Conservation (phyloP, 345 rosid genomes). For the Corchorus capsularis region DNA sequence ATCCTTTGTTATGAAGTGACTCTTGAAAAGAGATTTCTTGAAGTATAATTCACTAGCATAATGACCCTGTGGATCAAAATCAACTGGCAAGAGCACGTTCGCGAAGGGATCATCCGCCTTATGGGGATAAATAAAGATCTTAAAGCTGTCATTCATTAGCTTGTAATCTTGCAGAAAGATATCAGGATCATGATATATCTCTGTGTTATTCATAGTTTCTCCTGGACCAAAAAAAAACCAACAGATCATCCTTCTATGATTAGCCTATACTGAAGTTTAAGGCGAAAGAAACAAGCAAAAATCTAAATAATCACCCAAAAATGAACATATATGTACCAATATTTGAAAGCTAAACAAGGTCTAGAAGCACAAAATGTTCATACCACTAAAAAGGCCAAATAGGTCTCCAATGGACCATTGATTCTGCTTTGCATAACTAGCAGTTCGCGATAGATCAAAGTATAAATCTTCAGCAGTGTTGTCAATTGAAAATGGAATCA, state of each 20-base stretch:
- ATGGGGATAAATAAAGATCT: conserved; percentile 60
- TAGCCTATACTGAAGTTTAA: too few relatives aligned
- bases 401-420: conserved; percentile 22
- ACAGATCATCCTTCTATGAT: neutral
- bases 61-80: conserved; percentile 43
- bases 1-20: conserved; percentile 53
- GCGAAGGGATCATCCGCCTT: conserved; percentile 48
- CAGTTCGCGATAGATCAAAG: conserved; percentile 17
- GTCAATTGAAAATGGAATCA: conserved; percentile 18
- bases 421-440: conserved; percentile 2
- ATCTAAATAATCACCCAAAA: too few relatives aligned
- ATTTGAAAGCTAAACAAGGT: neutral
- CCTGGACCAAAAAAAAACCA: conserved; percentile 38
- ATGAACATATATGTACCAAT: too few relatives aligned
- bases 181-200: conserved; percentile 47
- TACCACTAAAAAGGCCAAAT: conserved; percentile 21
- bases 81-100: conserved; percentile 45
- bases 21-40: conserved; percentile 46
- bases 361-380: neutral
- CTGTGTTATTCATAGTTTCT: conserved; percentile 29
- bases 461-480: conserved; percentile 19
- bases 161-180: conserved; percentile 50
- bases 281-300: too few relatives aligned
- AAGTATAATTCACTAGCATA: conserved; percentile 62
- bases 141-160: conserved; percentile 58